These are phyloP conservation scores for Fusarium abutilonis DNA, from an alignment of 2,329 filamentous ascomycete genomes.

Conservation along the genomic window DNA sequence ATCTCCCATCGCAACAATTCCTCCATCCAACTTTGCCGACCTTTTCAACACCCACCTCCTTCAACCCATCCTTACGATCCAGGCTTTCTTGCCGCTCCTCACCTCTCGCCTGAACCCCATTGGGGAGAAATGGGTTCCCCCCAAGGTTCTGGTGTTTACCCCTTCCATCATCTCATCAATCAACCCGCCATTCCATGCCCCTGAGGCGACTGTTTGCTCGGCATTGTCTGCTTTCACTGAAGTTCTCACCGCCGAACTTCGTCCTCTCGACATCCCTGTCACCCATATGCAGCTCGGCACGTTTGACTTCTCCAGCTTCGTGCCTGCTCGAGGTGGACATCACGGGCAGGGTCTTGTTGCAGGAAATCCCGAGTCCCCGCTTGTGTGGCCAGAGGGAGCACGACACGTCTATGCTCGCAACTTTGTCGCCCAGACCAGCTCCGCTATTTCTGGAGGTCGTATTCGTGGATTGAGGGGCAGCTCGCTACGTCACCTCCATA, in stretches of 20 bases:
- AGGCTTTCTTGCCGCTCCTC: slow-evolving; percentile 86
- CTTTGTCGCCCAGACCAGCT: slow-evolving; percentile 65
- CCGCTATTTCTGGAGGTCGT: slow-evolving; percentile 65
- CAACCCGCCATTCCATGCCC: slow-evolving; percentile 81
- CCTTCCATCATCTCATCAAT: slow-evolving; percentile 84
- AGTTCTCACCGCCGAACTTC: slow-evolving; percentile 81
- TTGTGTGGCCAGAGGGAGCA: slow-evolving; percentile 71
- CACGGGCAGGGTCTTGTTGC: slow-evolving; percentile 52
- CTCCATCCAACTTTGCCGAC: slow-evolving; percentile 85
- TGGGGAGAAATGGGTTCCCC: slow-evolving; percentile 63
- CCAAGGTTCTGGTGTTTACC: slow-evolving; percentile 79
- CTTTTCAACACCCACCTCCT: slow-evolving; percentile 92
- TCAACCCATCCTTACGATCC: slow-evolving; percentile 86
- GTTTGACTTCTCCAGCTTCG: slow-evolving; percentile 81
- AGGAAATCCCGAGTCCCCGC: slow-evolving; percentile 57
- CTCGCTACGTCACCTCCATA: slow-evolving; percentile 80
- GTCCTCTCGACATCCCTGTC: slow-evolving; percentile 78
- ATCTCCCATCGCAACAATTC: slow-evolving; percentile 85
- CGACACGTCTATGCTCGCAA: slow-evolving; percentile 70
- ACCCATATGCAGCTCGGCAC: slow-evolving; percentile 91
- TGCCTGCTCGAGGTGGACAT: slow-evolving; percentile 54
- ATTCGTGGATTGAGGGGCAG: slow-evolving; percentile 73
- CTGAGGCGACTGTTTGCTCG: slow-evolving; percentile 86
- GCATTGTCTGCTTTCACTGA: slow-evolving; percentile 88
- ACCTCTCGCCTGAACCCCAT: slow-evolving; percentile 67